Percentiles rank a stretch among this genome's conserved stretches.
Conservation (phyloP, 169 alveolate species). For the Pseudocohnilembus persalinus region DNA sequence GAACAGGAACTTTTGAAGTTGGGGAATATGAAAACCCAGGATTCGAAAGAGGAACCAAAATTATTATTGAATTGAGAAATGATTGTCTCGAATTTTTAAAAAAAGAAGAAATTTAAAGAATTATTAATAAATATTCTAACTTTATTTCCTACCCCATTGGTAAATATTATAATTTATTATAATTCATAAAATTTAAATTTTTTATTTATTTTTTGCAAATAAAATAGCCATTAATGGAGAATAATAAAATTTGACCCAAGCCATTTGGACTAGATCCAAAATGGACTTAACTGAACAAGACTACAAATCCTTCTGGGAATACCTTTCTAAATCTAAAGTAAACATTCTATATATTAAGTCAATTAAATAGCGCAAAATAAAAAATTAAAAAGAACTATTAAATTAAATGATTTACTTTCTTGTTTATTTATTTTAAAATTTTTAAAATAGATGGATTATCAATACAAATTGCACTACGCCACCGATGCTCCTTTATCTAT, state of each 20-base stretch:
- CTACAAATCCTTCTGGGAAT: constrained; percentile 87
- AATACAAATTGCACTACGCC: constrained; percentile 84
- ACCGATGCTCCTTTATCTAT: constrained; percentile 95
- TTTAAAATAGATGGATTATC: constrained; percentile 66
- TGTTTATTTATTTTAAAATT: neutral
- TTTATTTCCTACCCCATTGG: constrained; percentile 91
- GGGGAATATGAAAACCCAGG: constrained; percentile 54
- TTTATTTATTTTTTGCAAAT: no score
- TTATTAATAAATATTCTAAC: constrained; percentile 90
- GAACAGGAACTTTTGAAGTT: constrained; percentile 70
- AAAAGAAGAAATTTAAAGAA: constrained; percentile 70
- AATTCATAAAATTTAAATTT: constrained; percentile 6
- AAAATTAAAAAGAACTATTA: neutral
- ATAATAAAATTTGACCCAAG: constrained; percentile 59
- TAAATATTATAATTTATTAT: no score
- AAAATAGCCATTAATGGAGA: constrained; percentile 56
- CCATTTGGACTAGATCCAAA: constrained; percentile 78
- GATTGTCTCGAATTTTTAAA: constrained; percentile 86
- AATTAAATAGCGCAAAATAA: no score
- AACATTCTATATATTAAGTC: no score
- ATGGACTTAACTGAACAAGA: constrained; percentile 91
- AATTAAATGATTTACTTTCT: no score
- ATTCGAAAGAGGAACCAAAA: constrained; percentile 90
- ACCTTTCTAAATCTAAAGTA: constrained; percentile 68
- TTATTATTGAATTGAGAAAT: constrained; percentile 87